Evolutionary conservation across 2,329 filamentous ascomycete species (phyloP).

Genomic region (Penicillium sp.): DNA sequence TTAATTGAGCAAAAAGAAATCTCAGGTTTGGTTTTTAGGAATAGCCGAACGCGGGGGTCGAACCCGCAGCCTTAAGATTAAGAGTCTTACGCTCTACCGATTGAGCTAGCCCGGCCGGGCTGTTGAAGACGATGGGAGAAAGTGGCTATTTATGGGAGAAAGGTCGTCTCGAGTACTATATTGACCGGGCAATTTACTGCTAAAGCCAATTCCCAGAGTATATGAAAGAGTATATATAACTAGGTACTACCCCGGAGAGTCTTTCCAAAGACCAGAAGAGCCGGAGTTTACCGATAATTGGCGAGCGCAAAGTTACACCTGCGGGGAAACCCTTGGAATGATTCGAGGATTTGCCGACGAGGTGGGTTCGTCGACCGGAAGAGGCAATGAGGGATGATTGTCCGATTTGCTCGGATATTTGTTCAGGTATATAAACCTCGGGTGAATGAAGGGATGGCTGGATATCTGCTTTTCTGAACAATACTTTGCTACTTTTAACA

Average conservation of each 20-base stretch:
- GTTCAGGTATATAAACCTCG: neutral
- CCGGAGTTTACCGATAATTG: neutral
- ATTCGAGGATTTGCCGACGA: constrained; percentile 6
- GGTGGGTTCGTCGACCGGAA: neutral
- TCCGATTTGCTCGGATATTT: neutral
- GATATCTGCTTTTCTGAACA: neutral
- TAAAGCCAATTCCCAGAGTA: too few relatives aligned
- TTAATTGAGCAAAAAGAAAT: constrained; percentile 14
- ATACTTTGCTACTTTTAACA: neutral
- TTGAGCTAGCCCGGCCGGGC: constrained; percentile 50
- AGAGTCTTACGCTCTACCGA: constrained; percentile 52
- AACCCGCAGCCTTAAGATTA: constrained; percentile 46
- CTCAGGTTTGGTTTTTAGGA: constrained; percentile 22
- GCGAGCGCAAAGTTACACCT: neutral
- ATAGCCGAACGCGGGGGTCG: constrained; percentile 44
- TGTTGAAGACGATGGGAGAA: neutral
- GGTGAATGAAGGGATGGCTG: neutral
- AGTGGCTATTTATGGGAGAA: neutral
- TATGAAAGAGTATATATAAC: too few relatives aligned
- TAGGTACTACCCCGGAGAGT: too few relatives aligned
- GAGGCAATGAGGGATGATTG: too few relatives aligned
- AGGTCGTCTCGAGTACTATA: too few relatives aligned
- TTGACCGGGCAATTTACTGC: too few relatives aligned
- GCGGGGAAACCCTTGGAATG: neutral
- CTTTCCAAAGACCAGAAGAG: neutral